Evolutionary conservation across 2,329 filamentous ascomycete genomes (phyloP), one percentile per base, ranked within the genome.

Genomic region (Colletotrichum sansevieriae): DNA sequence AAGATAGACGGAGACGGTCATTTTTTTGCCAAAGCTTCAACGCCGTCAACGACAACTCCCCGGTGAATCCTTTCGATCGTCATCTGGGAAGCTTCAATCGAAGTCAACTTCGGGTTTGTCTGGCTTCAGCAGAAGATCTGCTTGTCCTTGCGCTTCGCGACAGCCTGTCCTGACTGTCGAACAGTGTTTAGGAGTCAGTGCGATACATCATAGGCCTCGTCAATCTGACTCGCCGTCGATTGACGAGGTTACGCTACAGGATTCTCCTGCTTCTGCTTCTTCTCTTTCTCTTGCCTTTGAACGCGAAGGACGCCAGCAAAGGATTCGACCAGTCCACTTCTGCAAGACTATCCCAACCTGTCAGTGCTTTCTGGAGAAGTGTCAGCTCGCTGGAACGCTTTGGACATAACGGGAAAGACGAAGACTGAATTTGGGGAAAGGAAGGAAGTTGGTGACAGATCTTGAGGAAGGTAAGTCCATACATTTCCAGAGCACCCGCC

Each of bases 381-480:
- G 18, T n/a, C 29, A 29, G 8, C 9, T n/a, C 12, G 18, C 43
- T n/a, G 12, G 52, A 55, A 55, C 10, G 20, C 35, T 20, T 20
- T 41, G 35, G 18, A 18, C 8, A 22, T 20, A 41, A 22, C 18
- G n/a, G 43, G 18, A 46, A n/a, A 46, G 15, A 46, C 15, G 8
- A 20, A 9, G 18, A 11, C 18, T 7, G 37, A 5, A n/a, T 12
- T 41, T 3, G 18, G 18, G 35, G 18, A 41, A 55, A 55, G 18
- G 52, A 55, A 39, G 35, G 12, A 37, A 39, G 33, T 20, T 13
- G 18, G 18, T 22, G 33, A 41, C 7, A 39, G 41, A 39, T 4
- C 20, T 15, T n/a, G 35, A 55, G 52, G 52, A n/a, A 55, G 35
- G 52, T 55, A 55, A 39, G 52, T 41, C 52, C 35, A 25, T n/a